phyloP scores from a whole-genome alignment of 2,329 filamentous ascomycete species.

The Myotisia sp. region DNA sequence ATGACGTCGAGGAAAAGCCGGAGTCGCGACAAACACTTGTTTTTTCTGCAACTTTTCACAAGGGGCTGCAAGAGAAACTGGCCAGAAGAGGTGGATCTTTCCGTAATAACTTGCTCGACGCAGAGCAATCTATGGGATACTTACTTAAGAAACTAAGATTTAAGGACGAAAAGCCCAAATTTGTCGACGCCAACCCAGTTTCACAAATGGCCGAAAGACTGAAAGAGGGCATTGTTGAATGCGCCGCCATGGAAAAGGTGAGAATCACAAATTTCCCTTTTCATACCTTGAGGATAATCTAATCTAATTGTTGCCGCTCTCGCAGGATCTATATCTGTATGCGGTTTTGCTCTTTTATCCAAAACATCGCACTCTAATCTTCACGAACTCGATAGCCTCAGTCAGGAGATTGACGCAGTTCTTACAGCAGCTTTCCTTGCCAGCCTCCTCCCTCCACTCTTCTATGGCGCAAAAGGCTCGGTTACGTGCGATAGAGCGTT shows the following conservation, averaged over 20 bases:
- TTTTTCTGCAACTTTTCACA: constrained; percentile 93
- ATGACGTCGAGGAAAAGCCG: constrained; percentile 30
- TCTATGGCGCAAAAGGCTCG: constrained; percentile 94
- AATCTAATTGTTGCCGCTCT: too few relatives aligned
- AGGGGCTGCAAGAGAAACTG: constrained; percentile 78
- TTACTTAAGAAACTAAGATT: constrained; percentile 83
- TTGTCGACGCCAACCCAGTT: constrained; percentile 79
- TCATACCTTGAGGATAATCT: constrained; percentile 11
- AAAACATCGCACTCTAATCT: constrained; percentile 68
- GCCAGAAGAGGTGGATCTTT: constrained; percentile 54
- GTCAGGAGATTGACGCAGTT: constrained; percentile 76
- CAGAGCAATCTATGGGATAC: constrained; percentile 81
- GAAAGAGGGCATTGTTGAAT: constrained; percentile 83
- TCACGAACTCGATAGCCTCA: constrained; percentile 89
- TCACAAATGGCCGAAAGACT: constrained; percentile 77
- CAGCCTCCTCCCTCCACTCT: constrained; percentile 68
- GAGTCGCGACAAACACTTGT: constrained; percentile 68
- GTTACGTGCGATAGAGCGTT: constrained; percentile 80
- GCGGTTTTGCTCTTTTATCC: constrained; percentile 70
- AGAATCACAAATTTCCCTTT: constrained; percentile 16
- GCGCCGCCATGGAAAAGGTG: constrained; percentile 86
- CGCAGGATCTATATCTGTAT: constrained; percentile 83
- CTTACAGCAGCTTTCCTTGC: constrained; percentile 66
- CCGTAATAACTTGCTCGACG: constrained; percentile 48
- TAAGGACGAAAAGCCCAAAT: constrained; percentile 66